Evolutionary conservation across 306 rosid genomes (phyloP).

Genomic region (Cyamopsis tetragonoloba): DNA sequence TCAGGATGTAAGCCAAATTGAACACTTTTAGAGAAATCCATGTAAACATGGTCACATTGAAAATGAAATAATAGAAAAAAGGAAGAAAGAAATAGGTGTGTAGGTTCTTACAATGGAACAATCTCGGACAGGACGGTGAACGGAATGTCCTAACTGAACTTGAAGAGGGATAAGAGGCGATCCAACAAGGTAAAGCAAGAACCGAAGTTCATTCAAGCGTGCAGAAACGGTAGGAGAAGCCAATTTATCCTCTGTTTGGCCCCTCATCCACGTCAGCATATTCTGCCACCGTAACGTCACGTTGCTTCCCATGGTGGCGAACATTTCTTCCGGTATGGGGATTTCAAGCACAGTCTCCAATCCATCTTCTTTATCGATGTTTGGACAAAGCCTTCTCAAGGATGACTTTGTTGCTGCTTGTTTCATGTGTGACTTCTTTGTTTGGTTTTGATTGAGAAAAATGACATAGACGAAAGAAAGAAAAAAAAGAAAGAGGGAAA

Average conservation of each 20-base stretch:
- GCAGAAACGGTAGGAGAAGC: slow-evolving; percentile 55
- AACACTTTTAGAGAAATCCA: too few species aligned
- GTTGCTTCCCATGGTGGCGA: slow-evolving; percentile 74
- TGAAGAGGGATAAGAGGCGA: slow-evolving; percentile 96
- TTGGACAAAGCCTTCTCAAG: slow-evolving; percentile 89
- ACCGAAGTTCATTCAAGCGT: slow-evolving; percentile 74
- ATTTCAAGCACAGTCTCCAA: slow-evolving; percentile 91
- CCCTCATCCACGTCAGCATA: slow-evolving; percentile 91
- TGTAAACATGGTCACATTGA: too few species aligned
- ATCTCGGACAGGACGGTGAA: slow-evolving; percentile 82
- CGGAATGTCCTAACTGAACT: slow-evolving; percentile 73
- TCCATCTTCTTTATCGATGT: slow-evolving; percentile 76
- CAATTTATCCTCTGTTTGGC: slow-evolving; percentile 72
- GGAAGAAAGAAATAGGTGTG: not conserved
- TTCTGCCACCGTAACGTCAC: slow-evolving; percentile 64
- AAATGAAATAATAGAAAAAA: not conserved
- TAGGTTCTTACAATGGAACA: slow-evolving; percentile 63
- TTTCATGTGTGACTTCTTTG: slow-evolving; percentile 28
- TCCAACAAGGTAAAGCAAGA: slow-evolving; percentile 88
- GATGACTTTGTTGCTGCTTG: slow-evolving; percentile 25
- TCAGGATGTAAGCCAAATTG: too few species aligned
- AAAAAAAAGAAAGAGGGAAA: slow-evolving; percentile 20
- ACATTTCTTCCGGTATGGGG: slow-evolving; percentile 92
- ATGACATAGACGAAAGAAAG: too few species aligned
- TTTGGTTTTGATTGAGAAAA: too few species aligned